Evolutionary conservation across 1,284 basidiomycete species (phyloP), one percentile per base, ranked within the genome.

Genomic region (Puccinia coronata): DNA sequence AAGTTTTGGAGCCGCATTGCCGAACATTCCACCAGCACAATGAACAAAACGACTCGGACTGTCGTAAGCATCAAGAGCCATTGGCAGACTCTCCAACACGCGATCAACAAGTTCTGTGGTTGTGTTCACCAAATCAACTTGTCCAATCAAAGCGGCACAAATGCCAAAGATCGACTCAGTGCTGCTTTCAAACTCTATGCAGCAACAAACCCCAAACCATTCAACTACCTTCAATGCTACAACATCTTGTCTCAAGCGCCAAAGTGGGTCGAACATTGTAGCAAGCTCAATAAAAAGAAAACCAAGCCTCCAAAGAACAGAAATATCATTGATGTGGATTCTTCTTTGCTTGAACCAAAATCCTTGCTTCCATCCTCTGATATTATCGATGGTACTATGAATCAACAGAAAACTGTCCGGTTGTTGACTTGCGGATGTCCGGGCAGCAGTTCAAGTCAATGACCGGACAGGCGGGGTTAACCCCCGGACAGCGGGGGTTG

Each of bases 81-180:
- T 3, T 74, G 72, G 72, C 34, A 39, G 25, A 31, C 55, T 11
- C 28, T 74, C 20, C 51, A 74, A 11, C 55, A 53, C 25, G 20
- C 73, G 18, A 20, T 63, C 39, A 61, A 57, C 57, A 75, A 75
- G 18, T 61, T 63, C n/a, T n/a, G n/a, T 57, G 73, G 57, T 14
- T 75, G 57, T 28, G 0, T 63, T n/a, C 20, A 63, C 16, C 73
- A 75, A 47, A 18, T 75, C 14, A 1, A 47, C 0, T 12, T 0
- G 47, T n/a, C n/a, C n/a, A n/a, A n/a, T n/a, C n/a, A n/a, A n/a
- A n/a, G n/a, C n/a, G n/a, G n/a, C n/a, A n/a, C 31, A 16, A 47
- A 34, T 23, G 51, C 51, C 23, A 23, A 53, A 53, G 51, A 53
- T 53, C 51, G 51, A 53, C 23, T 53, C 14, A 53, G 51, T n/a